Conservation (phyloP, 225 moss, liverwort and hornwort species). For the Neckera pumila region DNA sequence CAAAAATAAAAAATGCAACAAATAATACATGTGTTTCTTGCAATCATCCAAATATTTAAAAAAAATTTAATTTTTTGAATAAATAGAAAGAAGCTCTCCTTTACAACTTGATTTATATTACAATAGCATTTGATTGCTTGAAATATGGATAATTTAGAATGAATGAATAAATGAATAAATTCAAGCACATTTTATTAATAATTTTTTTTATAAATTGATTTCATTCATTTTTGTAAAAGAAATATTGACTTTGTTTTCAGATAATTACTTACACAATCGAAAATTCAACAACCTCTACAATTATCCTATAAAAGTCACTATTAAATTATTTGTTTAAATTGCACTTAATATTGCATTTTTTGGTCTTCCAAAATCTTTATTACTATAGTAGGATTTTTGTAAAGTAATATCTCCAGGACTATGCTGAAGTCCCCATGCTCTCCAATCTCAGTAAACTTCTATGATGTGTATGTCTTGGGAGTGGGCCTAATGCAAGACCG, state of each 20-base stretch:
- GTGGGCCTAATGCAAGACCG: no score
- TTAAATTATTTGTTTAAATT: neutral
- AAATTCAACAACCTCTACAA: neutral
- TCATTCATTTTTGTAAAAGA: neutral
- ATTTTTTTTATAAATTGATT: neutral
- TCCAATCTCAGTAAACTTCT: no score
- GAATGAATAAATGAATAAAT: neutral
- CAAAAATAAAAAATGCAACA: no score
- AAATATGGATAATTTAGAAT: neutral
- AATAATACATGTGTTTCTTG: no score
- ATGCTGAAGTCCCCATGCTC: no score
- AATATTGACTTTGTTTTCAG: neutral
- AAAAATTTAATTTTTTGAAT: neutral
- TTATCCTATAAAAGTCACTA: neutral
- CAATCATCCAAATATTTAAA: neutral
- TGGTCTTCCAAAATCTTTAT: neutral
- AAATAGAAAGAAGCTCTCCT: neutral
- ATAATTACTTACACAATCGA: neutral
- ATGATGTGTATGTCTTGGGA: no score
- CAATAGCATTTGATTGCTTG: fast-evolving
- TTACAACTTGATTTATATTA: no score
- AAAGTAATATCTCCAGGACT: no score
- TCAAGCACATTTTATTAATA: no score
- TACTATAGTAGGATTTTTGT: no score
- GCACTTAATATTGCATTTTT: neutral